Conservation (phyloP, 306 rosid species). For the Inga laurina region DNA sequence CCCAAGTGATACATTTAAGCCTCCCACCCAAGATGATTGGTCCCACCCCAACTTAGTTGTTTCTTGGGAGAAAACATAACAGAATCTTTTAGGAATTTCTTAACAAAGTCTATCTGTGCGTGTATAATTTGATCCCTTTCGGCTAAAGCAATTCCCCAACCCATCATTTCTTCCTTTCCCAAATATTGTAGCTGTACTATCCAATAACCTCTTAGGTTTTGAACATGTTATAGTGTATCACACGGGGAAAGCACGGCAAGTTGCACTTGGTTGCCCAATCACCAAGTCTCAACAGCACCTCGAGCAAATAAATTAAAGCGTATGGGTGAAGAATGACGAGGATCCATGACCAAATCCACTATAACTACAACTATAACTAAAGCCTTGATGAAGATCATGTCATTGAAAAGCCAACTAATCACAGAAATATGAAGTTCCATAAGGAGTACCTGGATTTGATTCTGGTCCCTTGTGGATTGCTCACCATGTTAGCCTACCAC, state of each 20-base stretch:
- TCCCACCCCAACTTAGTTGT: neutral
- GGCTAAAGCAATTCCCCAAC: neutral
- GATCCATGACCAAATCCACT: neutral
- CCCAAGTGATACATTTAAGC: neutral
- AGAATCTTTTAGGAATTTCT: neutral
- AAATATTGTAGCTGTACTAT: neutral
- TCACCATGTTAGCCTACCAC: slow-evolving; percentile 72
- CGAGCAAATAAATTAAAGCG: slow-evolving; percentile 1
- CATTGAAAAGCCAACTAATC: neutral
- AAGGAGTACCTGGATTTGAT: slow-evolving; percentile 69
- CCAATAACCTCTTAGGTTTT: neutral
- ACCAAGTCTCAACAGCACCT: slow-evolving; percentile 2
- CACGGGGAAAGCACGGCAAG: neutral
- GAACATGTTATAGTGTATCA: neutral
- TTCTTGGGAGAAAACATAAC: neutral
- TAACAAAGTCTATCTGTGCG: too few species aligned
- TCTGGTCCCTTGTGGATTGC: slow-evolving; percentile 70
- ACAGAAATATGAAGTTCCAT: slow-evolving; percentile 47
- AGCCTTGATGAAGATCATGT: neutral
- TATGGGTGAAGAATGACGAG: slow-evolving; percentile 14
- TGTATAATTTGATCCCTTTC: slow-evolving; percentile 4
- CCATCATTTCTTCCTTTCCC: neutral
- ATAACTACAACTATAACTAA: slow-evolving; percentile 4
- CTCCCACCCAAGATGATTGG: neutral
- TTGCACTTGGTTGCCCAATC: slow-evolving; percentile 6